Evolutionary conservation across 75 land plant species (phyloP).

Genomic region (Isoetes taiwanensis): DNA sequence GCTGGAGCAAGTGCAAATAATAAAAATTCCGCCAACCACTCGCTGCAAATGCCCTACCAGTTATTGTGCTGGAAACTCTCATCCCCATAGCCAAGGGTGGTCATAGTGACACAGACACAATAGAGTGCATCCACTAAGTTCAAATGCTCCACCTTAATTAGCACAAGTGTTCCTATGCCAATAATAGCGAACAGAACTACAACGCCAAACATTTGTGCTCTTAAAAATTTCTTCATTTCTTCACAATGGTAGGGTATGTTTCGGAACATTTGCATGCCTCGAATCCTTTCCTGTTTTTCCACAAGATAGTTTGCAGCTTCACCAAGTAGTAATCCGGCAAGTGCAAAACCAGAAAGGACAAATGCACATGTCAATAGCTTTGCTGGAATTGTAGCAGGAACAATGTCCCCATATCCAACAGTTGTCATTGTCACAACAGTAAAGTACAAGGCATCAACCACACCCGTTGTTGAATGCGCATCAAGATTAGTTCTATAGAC

Average conservation of each 20-base stretch:
- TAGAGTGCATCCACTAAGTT: constrained; percentile 68
- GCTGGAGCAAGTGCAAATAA: too few relatives aligned
- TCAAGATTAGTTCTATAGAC: too few relatives aligned
- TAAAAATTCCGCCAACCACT: too few relatives aligned
- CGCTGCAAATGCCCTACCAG: constrained; percentile 68
- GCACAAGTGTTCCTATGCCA: constrained; percentile 43
- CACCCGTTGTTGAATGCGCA: constrained; percentile 42
- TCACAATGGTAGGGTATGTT: too few relatives aligned
- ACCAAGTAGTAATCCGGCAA: constrained; percentile 48
- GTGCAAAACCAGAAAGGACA: constrained; percentile 67
- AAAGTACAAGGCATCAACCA: constrained; percentile 77
- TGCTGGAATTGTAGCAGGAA: constrained; percentile 33
- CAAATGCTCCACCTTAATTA: constrained; percentile 42
- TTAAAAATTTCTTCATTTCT: too few relatives aligned
- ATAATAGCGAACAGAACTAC: constrained; percentile 29
- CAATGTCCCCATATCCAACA: constrained; percentile 93
- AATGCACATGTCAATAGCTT: constrained; percentile 74
- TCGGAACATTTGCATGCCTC: too few relatives aligned
- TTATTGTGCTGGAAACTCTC: constrained; percentile 51
- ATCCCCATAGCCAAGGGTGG: constrained; percentile 95
- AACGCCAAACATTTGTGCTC: too few relatives aligned
- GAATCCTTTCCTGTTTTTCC: constrained; percentile 64
- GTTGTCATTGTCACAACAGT: constrained; percentile 91
- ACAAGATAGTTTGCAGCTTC: constrained; percentile 68
- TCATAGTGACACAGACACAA: constrained; percentile 78